Percentiles rank a stretch among this genome's conserved stretches.
phyloP scores from a whole-genome alignment of 2,329 filamentous ascomycete species.

The Fusarium udum region DNA sequence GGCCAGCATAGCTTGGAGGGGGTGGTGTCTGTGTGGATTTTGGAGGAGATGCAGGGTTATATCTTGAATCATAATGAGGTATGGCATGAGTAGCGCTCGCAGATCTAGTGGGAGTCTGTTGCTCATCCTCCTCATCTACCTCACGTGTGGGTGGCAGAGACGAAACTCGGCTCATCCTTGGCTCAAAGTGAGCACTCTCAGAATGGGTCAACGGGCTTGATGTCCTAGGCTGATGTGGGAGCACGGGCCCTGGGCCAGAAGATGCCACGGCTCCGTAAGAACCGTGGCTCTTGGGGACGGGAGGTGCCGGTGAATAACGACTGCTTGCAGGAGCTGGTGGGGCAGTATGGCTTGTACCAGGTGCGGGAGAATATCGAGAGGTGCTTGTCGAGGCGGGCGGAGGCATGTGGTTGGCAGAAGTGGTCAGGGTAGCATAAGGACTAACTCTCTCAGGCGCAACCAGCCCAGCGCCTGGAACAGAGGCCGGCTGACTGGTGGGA shows the following conservation, averaged over 20 bases:
- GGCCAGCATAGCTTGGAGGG: conserved; percentile 52
- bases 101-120: conserved; percentile 39
- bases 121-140: conserved; percentile 66
- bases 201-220: conserved; percentile 74
- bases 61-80: conserved; percentile 48
- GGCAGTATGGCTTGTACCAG: conserved; percentile 37
- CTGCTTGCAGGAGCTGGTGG: conserved; percentile 55
- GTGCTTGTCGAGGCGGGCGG: conserved; percentile 47
- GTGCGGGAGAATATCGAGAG: conserved; percentile 71
- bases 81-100: conserved; percentile 41
- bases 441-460: conserved; percentile 63
- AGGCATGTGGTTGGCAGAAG: conserved; percentile 47
- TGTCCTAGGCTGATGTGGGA: conserved; percentile 70
- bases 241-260: conserved; percentile 54
- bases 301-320: conserved; percentile 64
- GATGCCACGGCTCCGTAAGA: conserved; percentile 52
- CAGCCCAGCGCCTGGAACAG: conserved; percentile 49
- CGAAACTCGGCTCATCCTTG: conserved; percentile 62
- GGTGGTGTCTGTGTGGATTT: conserved; percentile 58
- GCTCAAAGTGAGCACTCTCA: conserved; percentile 67
- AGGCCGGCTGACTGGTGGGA: conserved; percentile 13
- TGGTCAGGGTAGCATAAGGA: conserved; percentile 62
- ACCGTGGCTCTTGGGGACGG: conserved; percentile 52
- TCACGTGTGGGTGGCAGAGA: conserved; percentile 70
- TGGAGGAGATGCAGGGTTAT: conserved; percentile 50